These are phyloP conservation scores for Apophysomyces variabilis DNA, from an alignment of 371 early-diverging fungal species.

Conservation along the genomic window DNA sequence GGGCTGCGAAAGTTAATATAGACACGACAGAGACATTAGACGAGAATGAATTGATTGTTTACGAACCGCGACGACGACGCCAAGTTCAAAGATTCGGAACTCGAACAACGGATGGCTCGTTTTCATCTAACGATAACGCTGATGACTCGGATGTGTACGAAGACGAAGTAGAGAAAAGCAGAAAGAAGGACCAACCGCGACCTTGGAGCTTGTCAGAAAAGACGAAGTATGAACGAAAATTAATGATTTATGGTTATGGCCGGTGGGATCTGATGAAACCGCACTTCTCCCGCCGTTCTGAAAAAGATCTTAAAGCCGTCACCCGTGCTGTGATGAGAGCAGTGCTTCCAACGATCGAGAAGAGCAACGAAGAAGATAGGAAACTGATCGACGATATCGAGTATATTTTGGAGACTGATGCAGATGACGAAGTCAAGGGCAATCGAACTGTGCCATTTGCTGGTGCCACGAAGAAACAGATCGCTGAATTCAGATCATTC, in stretches of 20 bases:
- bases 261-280: slow-evolving; percentile 73
- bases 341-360: slow-evolving; percentile 37
- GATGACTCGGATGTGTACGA: slow-evolving; percentile 56
- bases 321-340: slow-evolving; percentile 49
- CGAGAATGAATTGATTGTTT: slow-evolving; percentile 66
- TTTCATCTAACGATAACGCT: slow-evolving; percentile 47
- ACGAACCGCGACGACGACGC: slow-evolving; percentile 70
- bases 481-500: slow-evolving; percentile 69
- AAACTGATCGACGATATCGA: slow-evolving; percentile 50
- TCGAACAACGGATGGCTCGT: slow-evolving; percentile 40
- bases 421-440: slow-evolving; percentile 33
- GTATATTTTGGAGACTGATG: slow-evolving; percentile 37
- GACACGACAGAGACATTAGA: slow-evolving; percentile 62
- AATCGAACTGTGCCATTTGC: slow-evolving; percentile 62
- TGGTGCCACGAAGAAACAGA: slow-evolving; percentile 65
- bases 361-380: slow-evolving; percentile 50
- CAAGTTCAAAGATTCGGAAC: slow-evolving; percentile 63
- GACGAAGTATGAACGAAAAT: slow-evolving; percentile 76
- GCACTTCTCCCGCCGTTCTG: slow-evolving; percentile 62
- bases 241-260: slow-evolving; percentile 85
- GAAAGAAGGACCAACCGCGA: slow-evolving; percentile 45
- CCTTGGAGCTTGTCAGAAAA: slow-evolving; percentile 83
- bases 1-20: slow-evolving; percentile 83
- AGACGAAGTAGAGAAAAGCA: slow-evolving; percentile 32
- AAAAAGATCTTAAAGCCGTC: slow-evolving; percentile 62